Conservation (phyloP, 2,329 filamentous ascomycete species). For the Claviceps pusilla region DNA sequence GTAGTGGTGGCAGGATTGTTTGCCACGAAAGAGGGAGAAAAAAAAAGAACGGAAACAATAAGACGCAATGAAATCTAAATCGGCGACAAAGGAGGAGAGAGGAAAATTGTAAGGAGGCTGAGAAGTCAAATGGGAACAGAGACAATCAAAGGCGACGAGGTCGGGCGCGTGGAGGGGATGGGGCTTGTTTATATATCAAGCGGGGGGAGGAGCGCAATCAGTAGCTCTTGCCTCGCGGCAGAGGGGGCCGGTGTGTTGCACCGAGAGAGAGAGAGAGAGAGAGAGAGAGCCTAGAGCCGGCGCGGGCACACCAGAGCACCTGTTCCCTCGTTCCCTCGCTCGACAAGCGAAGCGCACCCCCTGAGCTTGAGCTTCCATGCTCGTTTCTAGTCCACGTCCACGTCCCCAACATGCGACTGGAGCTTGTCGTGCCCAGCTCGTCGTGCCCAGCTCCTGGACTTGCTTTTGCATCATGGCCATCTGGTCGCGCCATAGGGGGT, state of each 20-base stretch:
- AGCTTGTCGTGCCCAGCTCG: neutral
- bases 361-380: constrained; percentile 1
- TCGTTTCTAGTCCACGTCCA: too few relatives aligned
- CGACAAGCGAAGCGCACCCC: neutral
- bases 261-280: neutral
- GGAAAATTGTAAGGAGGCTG: constrained; percentile 14
- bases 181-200: constrained; percentile 48
- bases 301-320: neutral
- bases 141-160: constrained; percentile 22
- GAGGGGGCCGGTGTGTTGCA: constrained; percentile 1
- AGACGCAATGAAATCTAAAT: constrained; percentile 13
- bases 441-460: neutral
- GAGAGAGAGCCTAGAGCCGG: neutral
- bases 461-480: neutral
- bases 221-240: constrained; percentile 16
- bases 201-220: constrained; percentile 42
- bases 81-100: constrained; percentile 7
- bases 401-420: neutral
- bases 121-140: constrained; percentile 12
- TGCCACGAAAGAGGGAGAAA: neutral
- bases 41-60: constrained; percentile 6
- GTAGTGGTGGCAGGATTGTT: neutral
- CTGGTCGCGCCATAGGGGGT: neutral
- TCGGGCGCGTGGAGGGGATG: constrained; percentile 37
- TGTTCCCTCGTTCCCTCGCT: neutral